Evolutionary conservation across 2,329 filamentous ascomycete genomes (phyloP), one percentile per base, ranked within the genome.

Genomic region (Lasiodiplodia gonubiensis): DNA sequence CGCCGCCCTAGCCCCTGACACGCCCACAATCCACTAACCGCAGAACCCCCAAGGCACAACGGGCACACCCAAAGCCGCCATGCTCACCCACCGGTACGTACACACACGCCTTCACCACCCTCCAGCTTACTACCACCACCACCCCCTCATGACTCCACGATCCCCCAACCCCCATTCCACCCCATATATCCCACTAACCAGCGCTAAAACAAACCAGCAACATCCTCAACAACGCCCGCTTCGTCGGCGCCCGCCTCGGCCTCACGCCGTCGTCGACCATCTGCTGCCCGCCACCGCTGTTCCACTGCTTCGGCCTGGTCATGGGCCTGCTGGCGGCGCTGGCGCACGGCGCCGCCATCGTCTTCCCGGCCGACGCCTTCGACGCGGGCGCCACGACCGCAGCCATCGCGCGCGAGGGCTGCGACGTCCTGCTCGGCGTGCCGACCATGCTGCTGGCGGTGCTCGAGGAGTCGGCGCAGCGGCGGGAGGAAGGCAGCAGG

Each of bases 241-340:
- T 93, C 66, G 96, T 98, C 71, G 95, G 92, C 0, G 82, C 89
- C 72, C 86, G 94, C 53, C 97, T 98, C 94, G 87, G 90, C 0
- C 85, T 99, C 12, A 89, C 86, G 0, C 84, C 90, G 0, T 71
- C 82, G 0, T 95, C 98, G 77, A 84, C 90, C 6, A 89, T 89
- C 18, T 87, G 85, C 74, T 89, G 87, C 71, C 87, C 88, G 12
- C 88, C 88, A 6, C 88, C 83, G 0, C 73, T 84, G 7, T 85
- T 85, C 70, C 83, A 85, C 82, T 98, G 95, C 81, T 98, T 98
- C 78, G 94, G 95, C 64, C 90, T 86, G 74, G 90, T 97, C 7
- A 83, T 98, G 1, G 94, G 95, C n/a, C 96, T 95, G 81, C 96
- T 97, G 92, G 94, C 95, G 0, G 95, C 93, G 0, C 93, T 92